These are phyloP conservation scores for Coriolopsis trogii DNA, from an alignment of 1,284 basidiomycete genomes.

Conservation along the genomic window DNA sequence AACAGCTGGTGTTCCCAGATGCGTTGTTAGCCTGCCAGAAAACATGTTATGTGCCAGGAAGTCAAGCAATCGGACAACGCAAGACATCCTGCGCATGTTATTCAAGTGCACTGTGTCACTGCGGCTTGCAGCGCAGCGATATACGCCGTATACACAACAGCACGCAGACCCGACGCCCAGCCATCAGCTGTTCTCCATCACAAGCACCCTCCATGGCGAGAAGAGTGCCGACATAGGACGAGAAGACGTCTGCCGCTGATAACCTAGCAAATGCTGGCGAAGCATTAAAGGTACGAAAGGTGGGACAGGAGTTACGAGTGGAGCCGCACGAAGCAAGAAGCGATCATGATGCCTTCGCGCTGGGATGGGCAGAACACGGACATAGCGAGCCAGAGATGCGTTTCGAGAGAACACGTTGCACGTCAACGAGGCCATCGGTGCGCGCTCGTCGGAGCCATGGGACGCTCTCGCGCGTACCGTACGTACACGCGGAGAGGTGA, in stretches of 20 bases:
- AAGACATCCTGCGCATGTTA: too few relatives aligned
- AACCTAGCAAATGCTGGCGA: not conserved
- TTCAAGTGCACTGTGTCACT: too few relatives aligned
- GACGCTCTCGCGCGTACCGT: constrained; percentile 2
- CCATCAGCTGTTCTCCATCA: too few relatives aligned
- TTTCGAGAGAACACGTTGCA: constrained; percentile 7
- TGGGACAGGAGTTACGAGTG: constrained; percentile 14
- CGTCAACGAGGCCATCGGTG: constrained; percentile 14
- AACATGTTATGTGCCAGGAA: too few relatives aligned
- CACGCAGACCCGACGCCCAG: too few relatives aligned
- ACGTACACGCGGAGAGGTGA: not conserved
- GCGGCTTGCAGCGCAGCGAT: too few relatives aligned
- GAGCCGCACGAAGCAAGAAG: too few relatives aligned
- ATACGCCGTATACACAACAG: too few relatives aligned
- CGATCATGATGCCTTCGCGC: constrained; percentile 9
- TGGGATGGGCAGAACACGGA: constrained; percentile 13
- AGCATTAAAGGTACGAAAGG: constrained; percentile 10
- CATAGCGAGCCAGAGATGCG: constrained; percentile 14
- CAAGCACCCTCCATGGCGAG: too few relatives aligned
- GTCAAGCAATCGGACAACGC: too few relatives aligned
- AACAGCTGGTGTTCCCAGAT: too few relatives aligned
- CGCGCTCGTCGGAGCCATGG: constrained; percentile 6
- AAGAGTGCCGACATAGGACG: not conserved
- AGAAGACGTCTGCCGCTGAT: not conserved
- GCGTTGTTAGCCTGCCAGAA: too few relatives aligned